Percentiles rank a stretch among this genome's conserved stretches.
Conservation (phyloP, 345 rosid genomes). For the Eucalyptus virginea region DNA sequence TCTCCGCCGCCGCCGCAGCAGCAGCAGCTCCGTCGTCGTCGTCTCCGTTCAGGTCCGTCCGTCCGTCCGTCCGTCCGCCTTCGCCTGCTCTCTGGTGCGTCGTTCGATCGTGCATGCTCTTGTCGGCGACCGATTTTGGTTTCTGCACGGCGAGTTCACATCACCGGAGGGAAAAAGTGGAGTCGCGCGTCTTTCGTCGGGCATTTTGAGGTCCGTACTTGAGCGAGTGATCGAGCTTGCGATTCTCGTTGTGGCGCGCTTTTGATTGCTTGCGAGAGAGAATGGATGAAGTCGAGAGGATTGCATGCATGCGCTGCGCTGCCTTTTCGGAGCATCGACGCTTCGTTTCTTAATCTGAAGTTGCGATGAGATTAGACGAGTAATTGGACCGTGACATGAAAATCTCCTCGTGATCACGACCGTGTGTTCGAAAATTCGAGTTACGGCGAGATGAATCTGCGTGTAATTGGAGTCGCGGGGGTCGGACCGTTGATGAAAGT, state of each 20-base stretch:
- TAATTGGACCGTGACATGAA: background rate
- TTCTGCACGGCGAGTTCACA: background rate
- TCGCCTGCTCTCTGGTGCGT: background rate
- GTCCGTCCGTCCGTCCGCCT: background rate
- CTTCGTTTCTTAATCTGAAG: background rate
- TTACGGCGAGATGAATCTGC: background rate
- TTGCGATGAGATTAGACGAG: background rate
- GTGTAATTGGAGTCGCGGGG: background rate
- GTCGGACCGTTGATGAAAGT: background rate
- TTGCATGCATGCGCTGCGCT: background rate
- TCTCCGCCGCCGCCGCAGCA: background rate
- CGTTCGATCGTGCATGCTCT: background rate
- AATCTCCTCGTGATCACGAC: background rate
- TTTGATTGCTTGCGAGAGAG: background rate
- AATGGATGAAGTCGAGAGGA: background rate
- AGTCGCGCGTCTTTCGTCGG: background rate
- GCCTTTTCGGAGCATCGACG: background rate
- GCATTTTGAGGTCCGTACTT: background rate
- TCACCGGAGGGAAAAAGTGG: background rate
- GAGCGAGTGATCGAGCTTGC: background rate
- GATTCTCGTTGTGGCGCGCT: background rate
- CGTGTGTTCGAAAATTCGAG: background rate
- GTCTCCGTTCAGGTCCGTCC: background rate
- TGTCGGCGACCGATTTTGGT: background rate
- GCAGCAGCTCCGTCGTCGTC: background rate